phyloP scores from a whole-genome alignment of 2,329 filamentous ascomycete genomes.

The Monilinia fructicola region DNA sequence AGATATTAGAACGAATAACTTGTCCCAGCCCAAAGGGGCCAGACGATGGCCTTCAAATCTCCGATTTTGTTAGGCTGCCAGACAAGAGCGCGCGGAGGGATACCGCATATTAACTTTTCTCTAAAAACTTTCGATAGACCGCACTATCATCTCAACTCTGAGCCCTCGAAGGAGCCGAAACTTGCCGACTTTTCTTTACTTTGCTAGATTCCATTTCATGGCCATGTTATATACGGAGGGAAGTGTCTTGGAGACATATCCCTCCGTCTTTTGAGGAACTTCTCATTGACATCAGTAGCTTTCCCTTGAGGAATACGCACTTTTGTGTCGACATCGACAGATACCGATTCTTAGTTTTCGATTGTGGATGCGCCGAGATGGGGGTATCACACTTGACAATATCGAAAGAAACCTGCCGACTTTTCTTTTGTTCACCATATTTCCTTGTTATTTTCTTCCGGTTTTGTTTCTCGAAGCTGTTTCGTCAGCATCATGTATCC shows the following conservation, averaged over 20 bases:
- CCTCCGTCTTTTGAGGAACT: not conserved
- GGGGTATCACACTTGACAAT: not conserved
- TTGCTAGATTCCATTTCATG: not conserved
- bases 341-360: too few species aligned
- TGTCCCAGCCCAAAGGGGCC: too few species aligned
- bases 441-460: not conserved
- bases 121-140: not conserved
- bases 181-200: not conserved
- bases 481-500: not conserved
- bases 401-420: not conserved
- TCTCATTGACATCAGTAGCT: not conserved
- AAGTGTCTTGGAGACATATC: too few species aligned
- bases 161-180: not conserved
- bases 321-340: too few species aligned
- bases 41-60: not conserved
- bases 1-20: not conserved
- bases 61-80: not conserved
- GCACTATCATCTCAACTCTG: not conserved
- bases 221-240: too few species aligned
- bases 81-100: conserved; percentile 8
- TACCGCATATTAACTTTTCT: not conserved
- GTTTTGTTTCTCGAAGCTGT: not conserved
- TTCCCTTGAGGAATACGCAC: not conserved
- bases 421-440: not conserved
- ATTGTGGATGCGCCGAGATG: too few species aligned